Evolutionary conservation across 768 basidiomycete species (phyloP), one percentile per base, ranked within the genome.

Genomic region (Lactarius akahatsu): DNA sequence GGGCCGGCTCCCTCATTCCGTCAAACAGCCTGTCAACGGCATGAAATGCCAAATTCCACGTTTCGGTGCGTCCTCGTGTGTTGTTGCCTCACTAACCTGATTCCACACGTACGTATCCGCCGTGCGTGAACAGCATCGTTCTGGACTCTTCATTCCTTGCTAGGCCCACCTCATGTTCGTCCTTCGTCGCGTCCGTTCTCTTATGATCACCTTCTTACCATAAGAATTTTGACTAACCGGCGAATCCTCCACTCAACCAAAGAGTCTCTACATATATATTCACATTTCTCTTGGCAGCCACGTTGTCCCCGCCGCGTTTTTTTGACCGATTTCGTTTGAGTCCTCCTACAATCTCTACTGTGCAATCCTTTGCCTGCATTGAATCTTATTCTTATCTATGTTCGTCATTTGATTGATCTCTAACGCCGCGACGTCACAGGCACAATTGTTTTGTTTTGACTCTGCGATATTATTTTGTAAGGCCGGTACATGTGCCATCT

Each of bases 341-440:
- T 20, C 5, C 6, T 41, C 41, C 41, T 32, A 56, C 55, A 32
- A 56, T 26, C 45, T 23, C 8, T 36, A 2, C 30, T 36, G 61
- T 28, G 32, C 26, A 30, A 62, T 58, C 65, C 30, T 52, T 11
- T 32, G 43, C 11, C 43, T 36, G 56, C 32, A 26, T 36, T 57
- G 15, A 54, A 23, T 55, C 43, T 15, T 10, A 45, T 45, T 41
- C 56, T 63, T 63, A 56, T 66, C 45, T 60, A 61, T 10, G 32
- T 1, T 55, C 34, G 45, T 58, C 55, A 66, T 59, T 67, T 50
- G 43, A 41, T 32, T 63, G 41, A 43, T n/a, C 54, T 45, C 23
- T 18, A 45, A 10, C 52, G 41, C 40, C 40, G 41, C 38, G 16
- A 41, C 66, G 66, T 67, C 66, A 67, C 66, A 67, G 66, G 66